phyloP scores from a whole-genome alignment of 2,329 filamentous ascomycete species.

The Fusarium sp. region DNA sequence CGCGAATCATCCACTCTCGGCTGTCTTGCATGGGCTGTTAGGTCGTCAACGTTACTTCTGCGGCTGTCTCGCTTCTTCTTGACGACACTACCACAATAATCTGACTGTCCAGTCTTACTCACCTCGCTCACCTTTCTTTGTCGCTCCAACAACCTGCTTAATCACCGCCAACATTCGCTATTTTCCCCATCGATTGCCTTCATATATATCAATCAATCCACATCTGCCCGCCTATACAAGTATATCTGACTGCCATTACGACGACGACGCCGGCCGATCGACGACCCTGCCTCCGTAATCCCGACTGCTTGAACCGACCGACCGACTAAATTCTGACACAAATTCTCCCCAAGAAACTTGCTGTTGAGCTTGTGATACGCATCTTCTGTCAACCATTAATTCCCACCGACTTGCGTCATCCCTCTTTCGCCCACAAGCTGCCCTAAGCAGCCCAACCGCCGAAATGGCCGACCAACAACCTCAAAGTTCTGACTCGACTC shows the following conservation, averaged over 20 bases:
- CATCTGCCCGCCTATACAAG: not conserved
- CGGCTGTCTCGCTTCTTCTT: constrained; percentile 24
- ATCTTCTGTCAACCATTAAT: not conserved
- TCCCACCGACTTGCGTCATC: not conserved
- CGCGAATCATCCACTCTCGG: constrained; percentile 28
- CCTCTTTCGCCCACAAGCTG: constrained; percentile 15
- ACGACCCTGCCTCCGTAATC: constrained; percentile 25
- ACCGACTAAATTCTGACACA: not conserved
- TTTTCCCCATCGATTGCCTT: not conserved
- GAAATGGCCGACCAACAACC: constrained; percentile 40
- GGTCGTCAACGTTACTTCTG: constrained; percentile 17
- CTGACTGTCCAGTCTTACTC: constrained; percentile 4
- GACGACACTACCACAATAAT: constrained; percentile 19
- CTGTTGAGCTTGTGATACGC: not conserved
- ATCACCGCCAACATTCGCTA: constrained; percentile 22
- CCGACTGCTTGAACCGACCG: constrained; percentile 10
- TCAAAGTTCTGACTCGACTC: constrained; percentile 34
- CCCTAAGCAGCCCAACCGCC: constrained; percentile 18
- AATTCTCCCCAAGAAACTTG: not conserved
- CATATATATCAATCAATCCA: not conserved
- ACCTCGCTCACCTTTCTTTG: constrained; percentile 8
- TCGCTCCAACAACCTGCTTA: constrained; percentile 19
- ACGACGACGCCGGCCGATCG: constrained; percentile 37
- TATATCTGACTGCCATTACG: not conserved
- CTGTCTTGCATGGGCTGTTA: constrained; percentile 33